Percentiles rank a stretch among this genome's conserved stretches.
phyloP scores from a whole-genome alignment of 2,329 filamentous ascomycete genomes.

The Helotiales sp. region DNA sequence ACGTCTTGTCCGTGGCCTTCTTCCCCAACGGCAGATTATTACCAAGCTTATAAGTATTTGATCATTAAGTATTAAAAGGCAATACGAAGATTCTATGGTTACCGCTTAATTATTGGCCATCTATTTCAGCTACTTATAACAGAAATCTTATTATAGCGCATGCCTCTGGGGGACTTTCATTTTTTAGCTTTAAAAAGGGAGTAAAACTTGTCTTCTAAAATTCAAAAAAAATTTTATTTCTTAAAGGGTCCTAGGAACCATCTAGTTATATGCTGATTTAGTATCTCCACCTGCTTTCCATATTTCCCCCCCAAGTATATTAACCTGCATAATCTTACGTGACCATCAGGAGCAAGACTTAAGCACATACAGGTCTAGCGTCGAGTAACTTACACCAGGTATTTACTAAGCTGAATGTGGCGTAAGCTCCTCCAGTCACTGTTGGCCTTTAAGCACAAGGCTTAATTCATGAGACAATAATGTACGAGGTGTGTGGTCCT shows the following conservation, averaged over 20 bases:
- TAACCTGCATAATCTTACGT: no score
- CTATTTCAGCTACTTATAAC: conserved; percentile 27
- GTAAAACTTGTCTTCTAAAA: conserved; percentile 22
- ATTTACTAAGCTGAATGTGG: no score
- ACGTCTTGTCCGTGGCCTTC: conserved; percentile 18
- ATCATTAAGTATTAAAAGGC: conserved; percentile 29
- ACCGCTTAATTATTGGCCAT: conserved; percentile 33
- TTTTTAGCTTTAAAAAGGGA: conserved; percentile 29
- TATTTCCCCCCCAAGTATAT: no score
- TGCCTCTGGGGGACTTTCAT: conserved; percentile 33
- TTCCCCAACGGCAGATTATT: conserved; percentile 20
- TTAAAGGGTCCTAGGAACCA: background rate
- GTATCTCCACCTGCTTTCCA: no score
- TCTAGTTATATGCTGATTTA: background rate
- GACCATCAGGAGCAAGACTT: no score
- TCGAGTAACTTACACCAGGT: no score
- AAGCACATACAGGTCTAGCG: no score
- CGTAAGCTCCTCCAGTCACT: no score
- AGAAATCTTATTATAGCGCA: conserved; percentile 35
- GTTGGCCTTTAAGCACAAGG: no score
- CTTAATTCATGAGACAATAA: no score
- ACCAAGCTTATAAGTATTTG: conserved; percentile 27
- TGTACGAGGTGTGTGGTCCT: no score
- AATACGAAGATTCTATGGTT: conserved; percentile 30
- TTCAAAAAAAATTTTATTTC: background rate